These are phyloP conservation scores for Cylindrotheca closterium DNA, from an alignment of 108 stramenopile genomes.

Conservation along the genomic window DNA sequence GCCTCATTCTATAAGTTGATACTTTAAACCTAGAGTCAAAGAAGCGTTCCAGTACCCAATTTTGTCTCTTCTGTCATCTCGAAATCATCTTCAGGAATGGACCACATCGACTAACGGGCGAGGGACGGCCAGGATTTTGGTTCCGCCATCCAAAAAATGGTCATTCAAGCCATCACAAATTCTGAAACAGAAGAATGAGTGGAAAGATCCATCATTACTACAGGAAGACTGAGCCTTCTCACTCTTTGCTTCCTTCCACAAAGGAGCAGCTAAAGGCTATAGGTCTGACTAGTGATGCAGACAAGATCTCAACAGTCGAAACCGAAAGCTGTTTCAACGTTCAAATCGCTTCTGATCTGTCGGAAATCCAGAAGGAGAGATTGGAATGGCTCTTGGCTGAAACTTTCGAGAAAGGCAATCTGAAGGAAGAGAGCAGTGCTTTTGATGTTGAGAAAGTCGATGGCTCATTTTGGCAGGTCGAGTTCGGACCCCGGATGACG, in stretches of 20 bases:
- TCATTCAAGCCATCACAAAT: too few species aligned
- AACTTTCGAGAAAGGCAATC: slow-evolving; percentile 80
- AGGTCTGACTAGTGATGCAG: slow-evolving; percentile 38
- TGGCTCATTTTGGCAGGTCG: slow-evolving; percentile 80
- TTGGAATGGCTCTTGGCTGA: slow-evolving; percentile 92
- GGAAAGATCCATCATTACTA: slow-evolving; percentile 79
- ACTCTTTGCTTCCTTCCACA: slow-evolving; percentile 73
- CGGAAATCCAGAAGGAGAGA: slow-evolving; percentile 30
- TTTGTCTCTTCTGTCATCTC: too few species aligned
- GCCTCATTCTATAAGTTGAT: slow-evolving; percentile 23
- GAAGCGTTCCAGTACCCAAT: too few species aligned
- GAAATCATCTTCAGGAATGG: not conserved
- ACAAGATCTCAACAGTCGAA: slow-evolving; percentile 47
- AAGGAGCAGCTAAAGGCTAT: slow-evolving; percentile 56
- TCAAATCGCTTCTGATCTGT: slow-evolving; percentile 30
- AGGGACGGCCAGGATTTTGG: too few species aligned
- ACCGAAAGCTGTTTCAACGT: slow-evolving; percentile 88
- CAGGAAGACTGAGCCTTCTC: slow-evolving; percentile 68
- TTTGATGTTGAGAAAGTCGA: slow-evolving; percentile 46
- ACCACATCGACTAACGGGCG: too few species aligned
- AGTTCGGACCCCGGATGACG: slow-evolving; percentile 98
- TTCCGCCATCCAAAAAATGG: too few species aligned
- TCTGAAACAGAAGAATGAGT: slow-evolving; percentile 19
- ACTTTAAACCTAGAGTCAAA: too few species aligned
- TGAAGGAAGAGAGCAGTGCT: slow-evolving; percentile 56